Evolutionary conservation across 306 rosid genomes (phyloP), one percentile per base, ranked within the genome.

Genomic region (Lathyrus tuberosus): DNA sequence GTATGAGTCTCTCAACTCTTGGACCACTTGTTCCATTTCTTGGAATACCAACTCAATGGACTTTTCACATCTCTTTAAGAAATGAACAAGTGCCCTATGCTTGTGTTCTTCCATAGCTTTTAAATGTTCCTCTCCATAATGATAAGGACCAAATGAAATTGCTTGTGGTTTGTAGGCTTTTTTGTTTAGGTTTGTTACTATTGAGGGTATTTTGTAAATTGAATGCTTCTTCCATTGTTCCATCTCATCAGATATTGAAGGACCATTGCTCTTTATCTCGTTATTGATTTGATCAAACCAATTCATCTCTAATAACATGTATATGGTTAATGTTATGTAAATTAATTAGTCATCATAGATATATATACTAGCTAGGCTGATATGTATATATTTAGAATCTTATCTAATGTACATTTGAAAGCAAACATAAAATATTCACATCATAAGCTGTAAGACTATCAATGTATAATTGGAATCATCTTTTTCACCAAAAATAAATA

Each of bases 81-180:
- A 84, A 71, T 71, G 80, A 20, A 76, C 15, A 10, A 88, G 80
- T 2, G 80, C 85, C 4, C 85, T 68, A 10, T 41, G 83, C 62
- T 85, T 85, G 78, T 88, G 86, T 57, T 40, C 71, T 76, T 88
- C 86, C 87, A 75, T 79, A 7, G 48, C 38, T 14, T 18, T 18
- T 46, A 37, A 56, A 28, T 62, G 42, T 0, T 41, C 22, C 2
- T 80, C n/a, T 0, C 76, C 78, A 1, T 66, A 12, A n/a, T 85
- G 88, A 61, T 79, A 85, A 40, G 94, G 88, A 17, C 94, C 94
- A n/a, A 88, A 79, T 0, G 90, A 81, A 75, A 84, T 86, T 20
- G 72, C 20, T 51, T 78, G 80, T 7, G 90, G 88, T 9, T 9
- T 62, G 76, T 72, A 83, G 57, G 84, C 88, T 11, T 67, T 73